Evolutionary conservation across 176 grass and related monocot species (phyloP), one percentile per base, ranked within the genome.

Genomic region (Olyra latifolia): DNA sequence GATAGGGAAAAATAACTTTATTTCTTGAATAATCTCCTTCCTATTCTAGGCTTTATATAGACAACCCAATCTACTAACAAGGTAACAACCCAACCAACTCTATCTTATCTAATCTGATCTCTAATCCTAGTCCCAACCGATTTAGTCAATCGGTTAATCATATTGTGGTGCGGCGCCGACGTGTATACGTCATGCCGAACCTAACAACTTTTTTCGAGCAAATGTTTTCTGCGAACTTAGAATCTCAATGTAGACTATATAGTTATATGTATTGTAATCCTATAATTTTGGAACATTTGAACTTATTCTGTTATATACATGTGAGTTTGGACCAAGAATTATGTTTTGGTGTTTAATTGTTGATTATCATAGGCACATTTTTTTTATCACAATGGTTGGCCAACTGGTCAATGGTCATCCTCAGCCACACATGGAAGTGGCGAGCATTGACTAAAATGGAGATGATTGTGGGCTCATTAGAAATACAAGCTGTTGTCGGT

Each of bases 171-270:
- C n/a, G n/a, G n/a, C n/a, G n/a, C n/a, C n/a, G n/a, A n/a, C n/a
- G n/a, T n/a, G n/a, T n/a, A n/a, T n/a, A n/a, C n/a, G n/a, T n/a
- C n/a, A n/a, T n/a, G n/a, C n/a, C n/a, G n/a, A n/a, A n/a, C n/a
- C n/a, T n/a, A n/a, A n/a, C n/a, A n/a, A n/a, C n/a, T 35, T 35
- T 35, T 35, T 35, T 35, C 32, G 1, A 35, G 32, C 1, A 35
- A 35, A 54, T 77, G 4, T 13, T 42, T 72, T 12, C 22, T 0
- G 2, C 55, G 12, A 42, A 42, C 39, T 38, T 27, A 13, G 22
- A 72, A 54, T 72, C 11, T 49, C 19, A 62, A 62, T 6, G 67
- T 44, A 49, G 62, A 48, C 55, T 72, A 43, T 20, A 72, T 62
- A 48, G 30, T 23, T 35, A 45, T 22, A 1, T 68, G 10, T 69